Evolutionary conservation across 73 alveolate genomes (phyloP), one percentile per base, ranked within the genome.

Genomic region (Stentor roeselii): DNA sequence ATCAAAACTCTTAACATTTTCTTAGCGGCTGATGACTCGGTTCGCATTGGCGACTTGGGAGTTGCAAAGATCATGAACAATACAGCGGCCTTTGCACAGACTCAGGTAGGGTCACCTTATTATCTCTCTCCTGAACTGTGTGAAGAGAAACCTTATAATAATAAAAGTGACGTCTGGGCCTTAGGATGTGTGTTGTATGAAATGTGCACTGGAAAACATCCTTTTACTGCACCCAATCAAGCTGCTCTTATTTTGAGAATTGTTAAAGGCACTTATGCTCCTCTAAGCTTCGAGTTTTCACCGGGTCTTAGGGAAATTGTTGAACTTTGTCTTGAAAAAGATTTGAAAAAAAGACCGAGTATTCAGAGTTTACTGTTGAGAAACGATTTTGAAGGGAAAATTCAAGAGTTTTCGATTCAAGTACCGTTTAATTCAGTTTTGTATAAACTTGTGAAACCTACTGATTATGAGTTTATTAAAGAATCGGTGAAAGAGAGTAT

Each of bases 131-230:
- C 99, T 0, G 99, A 97, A 94, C 83, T 97, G 83, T 96, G 99
- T 60, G 97, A 91, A 77, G 97, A 90, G 59, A 83, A 90, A 74
- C 97, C 96, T 27, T 95, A 95, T 87, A 95, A 92, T 80, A 96
- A 85, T 77, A 91, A 90, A 60, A 85, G 94, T 60, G 98, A 95
- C 61, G 92, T 88, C 36, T 86, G 92, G 93, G 95, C 95, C 42
- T 83, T 93, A n/a, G 99, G 99, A 0, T 97, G 99, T 82, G 98
- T 98, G 3, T 89, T 98, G 86, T 98, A 98, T 90, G 99, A 98
- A 84, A 86, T 98, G 86, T 93, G 99, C 88, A 96, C 99, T 36
- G 91, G 92, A 78, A 96, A 92, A 86, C 98, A 90, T 76, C 99
- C 99, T 39, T 98, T 95, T 87, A 97, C 90, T 74, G 99, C 99